These are phyloP conservation scores for Phytophthora brassicae DNA, from an alignment of 352 stramenopile genomes.

Conservation along the genomic window DNA sequence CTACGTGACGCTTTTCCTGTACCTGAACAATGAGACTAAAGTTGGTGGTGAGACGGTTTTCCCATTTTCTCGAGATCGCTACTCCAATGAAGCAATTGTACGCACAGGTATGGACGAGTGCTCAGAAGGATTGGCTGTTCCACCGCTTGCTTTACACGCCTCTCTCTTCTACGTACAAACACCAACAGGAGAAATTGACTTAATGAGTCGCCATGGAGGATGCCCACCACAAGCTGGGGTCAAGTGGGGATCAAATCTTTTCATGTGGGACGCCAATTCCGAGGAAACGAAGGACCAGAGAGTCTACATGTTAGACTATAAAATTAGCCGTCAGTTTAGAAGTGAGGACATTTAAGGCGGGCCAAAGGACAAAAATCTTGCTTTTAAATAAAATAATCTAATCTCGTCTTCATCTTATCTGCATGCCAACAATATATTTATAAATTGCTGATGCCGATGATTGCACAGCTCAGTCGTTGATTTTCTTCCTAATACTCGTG, in stretches of 20 bases:
- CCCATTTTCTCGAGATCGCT: constrained; percentile 82
- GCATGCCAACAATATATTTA: constrained; percentile 4
- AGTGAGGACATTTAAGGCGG: too few relatives aligned
- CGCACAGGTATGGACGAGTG: constrained; percentile 83
- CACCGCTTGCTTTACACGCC: constrained; percentile 65
- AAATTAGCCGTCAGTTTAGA: too few relatives aligned
- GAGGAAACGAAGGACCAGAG: too few relatives aligned
- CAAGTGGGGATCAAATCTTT: constrained; percentile 87
- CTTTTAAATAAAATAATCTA: too few relatives aligned
- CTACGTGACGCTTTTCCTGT: constrained; percentile 96
- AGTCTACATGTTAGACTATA: too few relatives aligned
- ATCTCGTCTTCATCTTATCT: too few relatives aligned
- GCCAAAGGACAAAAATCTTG: too few relatives aligned
- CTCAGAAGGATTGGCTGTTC: constrained; percentile 72
- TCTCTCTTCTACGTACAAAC: constrained; percentile 88
- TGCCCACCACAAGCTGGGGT: constrained; percentile 84
- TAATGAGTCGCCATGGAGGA: constrained; percentile 79
- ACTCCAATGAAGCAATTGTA: constrained; percentile 67
- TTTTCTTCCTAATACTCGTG: too few relatives aligned
- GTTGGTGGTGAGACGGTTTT: constrained; percentile 98
- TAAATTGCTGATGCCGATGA: neutral
- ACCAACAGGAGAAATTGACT: constrained; percentile 67
- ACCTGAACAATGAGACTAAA: constrained; percentile 95
- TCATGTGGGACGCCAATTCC: constrained; percentile 87
- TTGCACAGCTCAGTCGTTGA: too few relatives aligned